phyloP scores from a whole-genome alignment of 345 rosid species.

The Chamaenerion angustifolium region DNA sequence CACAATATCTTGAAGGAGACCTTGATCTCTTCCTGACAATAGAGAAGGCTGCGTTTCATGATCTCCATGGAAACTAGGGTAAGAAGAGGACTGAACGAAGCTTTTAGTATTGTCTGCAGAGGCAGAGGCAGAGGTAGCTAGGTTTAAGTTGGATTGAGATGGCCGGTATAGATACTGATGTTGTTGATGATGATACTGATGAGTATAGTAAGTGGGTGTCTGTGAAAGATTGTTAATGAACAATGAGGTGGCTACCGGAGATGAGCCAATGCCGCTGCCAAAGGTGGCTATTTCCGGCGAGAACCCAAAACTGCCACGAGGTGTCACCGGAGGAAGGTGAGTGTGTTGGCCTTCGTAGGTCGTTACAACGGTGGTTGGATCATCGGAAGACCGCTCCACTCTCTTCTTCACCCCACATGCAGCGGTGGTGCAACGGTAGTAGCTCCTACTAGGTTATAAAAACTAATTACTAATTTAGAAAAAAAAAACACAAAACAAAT shows the following conservation, averaged over 20 bases:
- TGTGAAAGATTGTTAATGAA: constrained; percentile 4
- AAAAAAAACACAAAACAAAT: too few relatives aligned
- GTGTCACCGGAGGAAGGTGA: constrained; percentile 64
- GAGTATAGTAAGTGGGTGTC: constrained; percentile 4
- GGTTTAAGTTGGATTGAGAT: constrained; percentile 15
- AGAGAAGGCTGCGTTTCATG: too few relatives aligned
- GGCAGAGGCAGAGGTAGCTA: constrained; percentile 9
- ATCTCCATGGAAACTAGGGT: not conserved
- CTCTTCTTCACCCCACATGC: constrained; percentile 98
- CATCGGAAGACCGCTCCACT: constrained; percentile 88
- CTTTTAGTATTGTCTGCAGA: not conserved
- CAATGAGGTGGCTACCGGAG: constrained; percentile 15
- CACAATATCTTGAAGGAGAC: constrained; percentile 82
- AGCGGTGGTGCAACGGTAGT: constrained; percentile 88
- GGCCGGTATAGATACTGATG: constrained; percentile 22
- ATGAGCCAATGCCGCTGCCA: constrained; percentile 18
- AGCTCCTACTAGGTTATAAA: too few relatives aligned
- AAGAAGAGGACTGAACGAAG: not conserved
- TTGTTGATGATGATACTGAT: constrained; percentile 27
- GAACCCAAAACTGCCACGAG: constrained; percentile 49
- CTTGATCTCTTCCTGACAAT: constrained; percentile 33
- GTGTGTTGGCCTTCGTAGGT: constrained; percentile 94
- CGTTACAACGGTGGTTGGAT: constrained; percentile 66
- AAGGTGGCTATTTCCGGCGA: constrained; percentile 14
- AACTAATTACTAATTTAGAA: too few relatives aligned